Evolutionary conservation across 345 rosid species (phyloP), one percentile per base, ranked within the genome.

Genomic region (Boechera divaricarpa): DNA sequence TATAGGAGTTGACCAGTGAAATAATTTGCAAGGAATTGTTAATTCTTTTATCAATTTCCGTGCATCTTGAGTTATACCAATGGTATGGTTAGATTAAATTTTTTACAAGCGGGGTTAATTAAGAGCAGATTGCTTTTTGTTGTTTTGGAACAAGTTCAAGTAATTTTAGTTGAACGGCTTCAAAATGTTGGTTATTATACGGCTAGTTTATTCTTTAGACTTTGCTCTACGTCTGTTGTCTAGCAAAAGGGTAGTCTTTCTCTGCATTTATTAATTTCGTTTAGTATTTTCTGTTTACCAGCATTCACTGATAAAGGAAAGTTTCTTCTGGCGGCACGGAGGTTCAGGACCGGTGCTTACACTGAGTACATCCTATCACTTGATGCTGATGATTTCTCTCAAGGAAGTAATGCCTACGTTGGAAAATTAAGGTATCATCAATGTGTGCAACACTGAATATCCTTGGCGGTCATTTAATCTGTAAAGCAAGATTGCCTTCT

Each of bases 251-350:
- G 54, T 21, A 21, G 21, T 63, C 11, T 29, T 12, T 29, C 63
- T 63, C 10, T 3, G 44, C 54, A 13, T 16, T 64, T 12, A 39
- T 38, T 18, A 5, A 59, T 29, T 29, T 49, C 2, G 15, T 16
- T 71, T 49, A 35, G 39, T 67, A 5, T 38, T 54, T 36, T 71
- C 42, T 76, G 35, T 55, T 42, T 66, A 56, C 48, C 83, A 94
- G 98, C 98, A 72, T 83, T 85, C 35, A 83, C 84, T 45, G 97
- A 94, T 48, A 83, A 86, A 79, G 97, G 95, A 59, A 94, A 94
- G 86, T 89, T 94, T 86, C 97, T 94, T 70, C 87, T 94, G 72
- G 98, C 97, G 9, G 97, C 98, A 54, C 81, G 93, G 60, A 89
- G 95, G 82, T 89, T 80, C 67, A 83, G 97, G 82, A 85, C 84